Evolutionary conservation across 129 eudicot species (phyloP), one percentile per base, ranked within the genome.

Genomic region (Flaveria ramosissima): DNA sequence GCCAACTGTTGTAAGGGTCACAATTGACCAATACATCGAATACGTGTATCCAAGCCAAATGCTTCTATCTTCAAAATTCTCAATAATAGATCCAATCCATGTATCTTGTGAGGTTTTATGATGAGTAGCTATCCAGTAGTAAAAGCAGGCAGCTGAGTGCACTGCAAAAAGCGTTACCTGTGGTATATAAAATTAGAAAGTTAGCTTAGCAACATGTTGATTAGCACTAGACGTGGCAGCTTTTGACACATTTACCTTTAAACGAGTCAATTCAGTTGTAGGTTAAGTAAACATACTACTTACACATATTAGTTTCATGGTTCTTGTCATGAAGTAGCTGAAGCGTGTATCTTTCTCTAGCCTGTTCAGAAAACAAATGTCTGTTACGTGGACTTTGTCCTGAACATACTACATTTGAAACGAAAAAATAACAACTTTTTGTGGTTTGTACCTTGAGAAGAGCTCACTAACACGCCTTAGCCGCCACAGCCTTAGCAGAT

Each of bases 291-390:
- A 61, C 26, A 62, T 74, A 48, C 68, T 59, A 77, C 88, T 83
- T 24, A 91, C 97, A 46, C 82, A 77, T 74, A 91, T 80, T 15
- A 91, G 85, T 73, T 91, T 91, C 83, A 82, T 43, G 83, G 79
- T 83, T 85, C 97, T 76, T 19, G 97, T 91, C 89, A 89, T 76
- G 51, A 91, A 91, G 89, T 89, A 91, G 88, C 95, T 91, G 86
- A 91, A 91, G 42, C 94, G 89, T 9, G 92, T 88, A 85, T 91
- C 95, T 76, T 91, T 91, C 85, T 91, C 97, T 72, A 91, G 85
- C 83, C 92, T 89, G 88, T 73, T 77, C 36, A 76, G 53, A 62
- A 65, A 64, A 20, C 60, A 51, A 80, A 60, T 71, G 68, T 12
- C 43, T 3, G 77, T 75, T 78, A 74, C 2, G 9, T 62, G 12